Conservation (phyloP, 2,329 filamentous ascomycete genomes). For the Gliomastix tumulicola region DNA sequence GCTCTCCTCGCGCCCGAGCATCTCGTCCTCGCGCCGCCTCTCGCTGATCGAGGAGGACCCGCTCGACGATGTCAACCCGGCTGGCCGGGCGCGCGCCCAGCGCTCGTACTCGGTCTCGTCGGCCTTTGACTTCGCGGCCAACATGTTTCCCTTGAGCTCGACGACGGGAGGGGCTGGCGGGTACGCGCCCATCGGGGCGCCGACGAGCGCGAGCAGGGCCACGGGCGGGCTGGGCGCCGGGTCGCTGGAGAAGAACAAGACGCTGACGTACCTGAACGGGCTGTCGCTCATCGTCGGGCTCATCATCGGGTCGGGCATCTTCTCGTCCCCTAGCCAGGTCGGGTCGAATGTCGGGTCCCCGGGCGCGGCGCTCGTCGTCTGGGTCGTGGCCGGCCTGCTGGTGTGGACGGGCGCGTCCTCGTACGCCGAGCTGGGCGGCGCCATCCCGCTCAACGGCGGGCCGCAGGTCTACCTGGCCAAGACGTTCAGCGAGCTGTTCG, state of each 20-base stretch:
- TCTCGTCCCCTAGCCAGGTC: conserved; percentile 89
- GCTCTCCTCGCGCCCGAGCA: conserved; percentile 72
- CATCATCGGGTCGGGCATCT: conserved; percentile 95
- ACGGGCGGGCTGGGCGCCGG: conserved; percentile 56
- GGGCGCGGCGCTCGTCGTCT: conserved; percentile 84
- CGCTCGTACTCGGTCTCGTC: conserved; percentile 88
- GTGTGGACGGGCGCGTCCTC: conserved; percentile 95
- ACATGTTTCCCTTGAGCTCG: conserved; percentile 85
- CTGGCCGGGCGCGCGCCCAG: conserved; percentile 27
- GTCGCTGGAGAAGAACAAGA: conserved; percentile 93
- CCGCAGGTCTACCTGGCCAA: conserved; percentile 91
- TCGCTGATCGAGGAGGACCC: conserved; percentile 81
- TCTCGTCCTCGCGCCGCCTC: conserved; percentile 84
- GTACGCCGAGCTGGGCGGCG: conserved; percentile 91
- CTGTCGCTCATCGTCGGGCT: conserved; percentile 84
- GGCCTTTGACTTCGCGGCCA: conserved; percentile 91
- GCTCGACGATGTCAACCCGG: conserved; percentile 51
- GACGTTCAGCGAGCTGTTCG: conserved; percentile 88
- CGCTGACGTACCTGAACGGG: conserved; percentile 88
- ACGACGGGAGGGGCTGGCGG: conserved; percentile 61
- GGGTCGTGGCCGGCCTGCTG: conserved; percentile 82
- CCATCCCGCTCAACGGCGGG: conserved; percentile 91
- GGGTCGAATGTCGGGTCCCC: conserved; percentile 87
- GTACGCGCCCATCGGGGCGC: conserved; percentile 81
- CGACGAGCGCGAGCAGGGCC: conserved; percentile 46